These are phyloP conservation scores for Myriosclerotinia duriaeana DNA, from an alignment of 2,329 filamentous ascomycete species.

Conservation along the genomic window DNA sequence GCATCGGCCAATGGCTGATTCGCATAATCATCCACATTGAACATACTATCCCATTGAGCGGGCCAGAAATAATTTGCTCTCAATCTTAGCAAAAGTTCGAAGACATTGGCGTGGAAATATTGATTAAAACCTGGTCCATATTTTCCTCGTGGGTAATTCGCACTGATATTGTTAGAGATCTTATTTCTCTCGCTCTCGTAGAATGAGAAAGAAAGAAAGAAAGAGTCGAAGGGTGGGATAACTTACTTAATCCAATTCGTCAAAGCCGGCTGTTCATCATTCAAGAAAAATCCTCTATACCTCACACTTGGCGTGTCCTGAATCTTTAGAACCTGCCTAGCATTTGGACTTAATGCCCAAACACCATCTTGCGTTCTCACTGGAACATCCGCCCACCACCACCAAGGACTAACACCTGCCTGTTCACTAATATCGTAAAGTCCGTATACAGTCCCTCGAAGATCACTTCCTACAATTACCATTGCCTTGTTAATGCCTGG, in stretches of 20 bases:
- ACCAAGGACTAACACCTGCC: constrained; percentile 68
- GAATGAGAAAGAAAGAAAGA: not conserved
- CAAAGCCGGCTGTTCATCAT: constrained; percentile 59
- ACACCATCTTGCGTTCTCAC: constrained; percentile 47
- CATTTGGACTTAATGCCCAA: constrained; percentile 44
- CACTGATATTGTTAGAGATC: constrained; percentile 37
- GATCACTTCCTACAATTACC: constrained; percentile 67
- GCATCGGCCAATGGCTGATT: constrained; percentile 70
- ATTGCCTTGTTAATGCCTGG: constrained; percentile 57
- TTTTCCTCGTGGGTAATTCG: constrained; percentile 45
- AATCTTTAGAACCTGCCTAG: constrained; percentile 44
- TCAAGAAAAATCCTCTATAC: constrained; percentile 60
- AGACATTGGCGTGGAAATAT: constrained; percentile 68
- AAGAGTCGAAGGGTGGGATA: not conserved
- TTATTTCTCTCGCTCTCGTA: not conserved
- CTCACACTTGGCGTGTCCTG: constrained; percentile 55
- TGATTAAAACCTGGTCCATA: constrained; percentile 51
- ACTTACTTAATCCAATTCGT: constrained; percentile 59
- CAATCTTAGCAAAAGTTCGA: constrained; percentile 68
- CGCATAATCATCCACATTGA: constrained; percentile 67
- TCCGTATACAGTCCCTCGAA: constrained; percentile 66
- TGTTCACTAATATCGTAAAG: constrained; percentile 71
- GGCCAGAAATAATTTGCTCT: constrained; percentile 77
- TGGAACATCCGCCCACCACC: constrained; percentile 57
- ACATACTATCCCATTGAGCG: constrained; percentile 68